Percentiles rank a stretch among this genome's conserved stretches.
phyloP scores from a whole-genome alignment of 495 filamentous ascomycete genomes.

The Penicillium riverlandense region DNA sequence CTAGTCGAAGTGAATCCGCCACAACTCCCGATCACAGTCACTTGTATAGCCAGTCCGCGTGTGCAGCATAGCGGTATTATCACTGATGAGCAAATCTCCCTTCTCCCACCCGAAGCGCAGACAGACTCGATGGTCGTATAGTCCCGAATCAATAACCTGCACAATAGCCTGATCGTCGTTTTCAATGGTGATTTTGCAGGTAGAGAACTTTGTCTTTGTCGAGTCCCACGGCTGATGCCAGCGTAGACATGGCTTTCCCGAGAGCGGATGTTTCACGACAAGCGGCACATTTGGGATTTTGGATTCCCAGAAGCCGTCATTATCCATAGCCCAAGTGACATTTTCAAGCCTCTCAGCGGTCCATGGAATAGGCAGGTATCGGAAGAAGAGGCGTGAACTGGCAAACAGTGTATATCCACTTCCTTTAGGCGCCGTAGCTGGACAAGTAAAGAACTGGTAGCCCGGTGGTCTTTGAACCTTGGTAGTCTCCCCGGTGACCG shows the following conservation, averaged over 20 bases:
- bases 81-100: conserved; percentile 48
- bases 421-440: conserved; percentile 36
- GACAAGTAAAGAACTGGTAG: conserved; percentile 47
- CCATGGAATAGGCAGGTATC: conserved; percentile 36
- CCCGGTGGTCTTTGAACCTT: conserved; percentile 23
- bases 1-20: conserved; percentile 42
- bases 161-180: conserved; percentile 23
- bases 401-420: conserved; percentile 47
- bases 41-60: conserved; percentile 40
- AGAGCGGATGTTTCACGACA: conserved; percentile 40
- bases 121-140: conserved; percentile 46
- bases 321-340: conserved; percentile 35
- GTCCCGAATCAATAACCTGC: conserved; percentile 25
- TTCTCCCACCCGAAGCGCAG: conserved; percentile 41
- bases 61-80: conserved; percentile 47
- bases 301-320: conserved; percentile 32
- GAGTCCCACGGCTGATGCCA: conserved; percentile 50
- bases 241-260: conserved; percentile 36
- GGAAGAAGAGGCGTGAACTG: conserved; percentile 41
- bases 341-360: conserved; percentile 27
- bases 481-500: conserved; percentile 16
- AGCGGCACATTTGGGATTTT: conserved; percentile 36
- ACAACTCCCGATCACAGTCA: conserved; percentile 38
- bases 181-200: conserved; percentile 38
- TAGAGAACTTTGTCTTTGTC: conserved; percentile 40